Percentiles rank a stretch among this genome's conserved stretches.
phyloP scores from a whole-genome alignment of 2,329 filamentous ascomycete species.

The Lecanosticta acicola region DNA sequence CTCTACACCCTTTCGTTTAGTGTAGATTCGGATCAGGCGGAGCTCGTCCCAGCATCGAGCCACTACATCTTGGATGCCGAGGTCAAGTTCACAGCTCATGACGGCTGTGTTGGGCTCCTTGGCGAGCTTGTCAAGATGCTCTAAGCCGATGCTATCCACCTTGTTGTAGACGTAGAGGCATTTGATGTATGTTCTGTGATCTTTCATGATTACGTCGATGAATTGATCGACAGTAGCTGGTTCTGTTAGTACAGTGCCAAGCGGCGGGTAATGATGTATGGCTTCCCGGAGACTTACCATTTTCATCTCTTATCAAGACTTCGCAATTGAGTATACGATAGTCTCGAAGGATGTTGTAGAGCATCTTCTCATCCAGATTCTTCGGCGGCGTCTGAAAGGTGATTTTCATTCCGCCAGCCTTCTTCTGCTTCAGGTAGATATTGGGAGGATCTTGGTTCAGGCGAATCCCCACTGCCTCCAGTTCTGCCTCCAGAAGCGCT shows the following conservation, averaged over 20 bases:
- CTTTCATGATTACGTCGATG: slow-evolving; percentile 99
- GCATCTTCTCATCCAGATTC: slow-evolving; percentile 91
- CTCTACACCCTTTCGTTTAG: slow-evolving; percentile 86
- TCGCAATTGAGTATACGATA: slow-evolving; percentile 99
- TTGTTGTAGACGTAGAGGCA: slow-evolving; percentile 99
- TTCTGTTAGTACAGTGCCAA: slow-evolving; percentile 11
- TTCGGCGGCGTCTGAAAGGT: slow-evolving; percentile 89
- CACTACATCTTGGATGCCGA: slow-evolving; percentile 88
- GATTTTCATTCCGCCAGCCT: slow-evolving; percentile 97
- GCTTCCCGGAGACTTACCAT: slow-evolving; percentile 44
- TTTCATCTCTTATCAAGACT: slow-evolving; percentile 88
- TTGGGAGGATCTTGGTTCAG: slow-evolving; percentile 93
- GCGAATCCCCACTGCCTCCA: slow-evolving; percentile 91
- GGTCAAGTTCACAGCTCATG: slow-evolving; percentile 94
- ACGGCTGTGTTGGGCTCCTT: slow-evolving; percentile 90
- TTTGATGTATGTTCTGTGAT: slow-evolving; percentile 94
- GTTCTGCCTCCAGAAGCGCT: slow-evolving; percentile 78
- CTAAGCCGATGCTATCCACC: slow-evolving; percentile 88
- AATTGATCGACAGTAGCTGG: slow-evolving; percentile 90
- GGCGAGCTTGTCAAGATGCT: slow-evolving; percentile 87
- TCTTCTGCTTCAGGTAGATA: slow-evolving; percentile 94
- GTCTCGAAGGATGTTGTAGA: slow-evolving; percentile 94
- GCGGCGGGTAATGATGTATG: too few species aligned
- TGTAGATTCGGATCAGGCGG: slow-evolving; percentile 85
- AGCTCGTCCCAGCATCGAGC: slow-evolving; percentile 94